A percentile compares a stretch with the other conserved stretches of the same genome.
These are phyloP conservation scores for Plantago ovata DNA, from an alignment of 257 asterid genomes.

Conservation along the genomic window DNA sequence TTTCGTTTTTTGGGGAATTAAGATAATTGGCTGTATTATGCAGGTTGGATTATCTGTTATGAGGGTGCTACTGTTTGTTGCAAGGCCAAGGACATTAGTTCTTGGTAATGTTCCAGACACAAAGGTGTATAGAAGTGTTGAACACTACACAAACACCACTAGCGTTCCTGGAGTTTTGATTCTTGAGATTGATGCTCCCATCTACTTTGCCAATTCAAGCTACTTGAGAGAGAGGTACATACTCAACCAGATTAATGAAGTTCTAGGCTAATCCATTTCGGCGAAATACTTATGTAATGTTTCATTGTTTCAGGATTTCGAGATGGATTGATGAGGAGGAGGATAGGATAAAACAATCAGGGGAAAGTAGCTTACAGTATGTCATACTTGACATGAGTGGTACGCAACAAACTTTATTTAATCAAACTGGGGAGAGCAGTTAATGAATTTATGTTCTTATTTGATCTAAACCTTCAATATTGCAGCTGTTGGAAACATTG, in stretches of 20 bases:
- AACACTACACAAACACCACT: slow-evolving; percentile 62
- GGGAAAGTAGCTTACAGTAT: slow-evolving; percentile 18
- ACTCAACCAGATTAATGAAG: neutral
- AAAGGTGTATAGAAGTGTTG: slow-evolving; percentile 62
- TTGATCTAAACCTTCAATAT: slow-evolving; percentile 3
- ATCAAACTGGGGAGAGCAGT: neutral
- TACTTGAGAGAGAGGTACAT: slow-evolving; percentile 87
- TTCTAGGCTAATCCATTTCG: neutral
- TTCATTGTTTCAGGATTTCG: slow-evolving; percentile 40
- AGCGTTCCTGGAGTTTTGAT: slow-evolving; percentile 66
- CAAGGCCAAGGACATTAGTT: slow-evolving; percentile 75
- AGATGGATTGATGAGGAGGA: slow-evolving; percentile 30
- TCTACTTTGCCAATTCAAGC: slow-evolving; percentile 84
- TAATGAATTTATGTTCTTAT: slow-evolving; percentile 2
- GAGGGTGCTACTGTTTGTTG: slow-evolving; percentile 68
- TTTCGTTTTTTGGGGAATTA: too few species aligned
- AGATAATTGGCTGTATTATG: neutral
- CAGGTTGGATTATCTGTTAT: slow-evolving; percentile 74
- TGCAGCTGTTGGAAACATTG: slow-evolving; percentile 93
- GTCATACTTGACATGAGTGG: slow-evolving; percentile 28
- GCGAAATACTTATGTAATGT: neutral
- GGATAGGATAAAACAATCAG: slow-evolving; percentile 20
- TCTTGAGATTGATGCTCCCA: slow-evolving; percentile 84
- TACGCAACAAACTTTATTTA: slow-evolving; percentile 1
- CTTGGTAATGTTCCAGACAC: slow-evolving; percentile 85